Conservation (phyloP, 2,329 filamentous ascomycete species). For the Penicillium hordei region DNA sequence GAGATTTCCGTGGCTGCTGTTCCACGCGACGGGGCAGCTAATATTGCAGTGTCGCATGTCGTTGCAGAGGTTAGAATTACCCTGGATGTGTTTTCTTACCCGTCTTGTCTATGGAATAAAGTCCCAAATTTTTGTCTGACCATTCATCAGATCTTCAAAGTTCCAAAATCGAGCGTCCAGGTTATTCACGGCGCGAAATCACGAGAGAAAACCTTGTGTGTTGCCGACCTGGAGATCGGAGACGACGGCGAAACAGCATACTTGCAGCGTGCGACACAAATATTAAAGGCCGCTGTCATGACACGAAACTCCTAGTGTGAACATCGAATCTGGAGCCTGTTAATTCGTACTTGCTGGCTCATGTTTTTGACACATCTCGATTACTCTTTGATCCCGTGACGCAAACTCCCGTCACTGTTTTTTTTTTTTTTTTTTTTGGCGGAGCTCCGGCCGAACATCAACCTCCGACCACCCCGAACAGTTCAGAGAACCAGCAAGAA, state of each 20-base stretch:
- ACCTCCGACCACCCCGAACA: background rate
- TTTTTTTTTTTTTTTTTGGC: slow-evolving; percentile 1
- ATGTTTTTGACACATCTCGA: background rate
- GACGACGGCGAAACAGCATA: slow-evolving; percentile 34
- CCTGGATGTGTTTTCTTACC: background rate
- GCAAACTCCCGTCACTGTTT: slow-evolving; percentile 12
- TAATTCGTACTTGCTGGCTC: background rate
- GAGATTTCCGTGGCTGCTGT: slow-evolving; percentile 66
- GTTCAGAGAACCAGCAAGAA: background rate
- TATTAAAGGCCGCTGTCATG: slow-evolving; percentile 20
- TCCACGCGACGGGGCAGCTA: slow-evolving; percentile 66
- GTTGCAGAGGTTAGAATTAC: slow-evolving; percentile 56
- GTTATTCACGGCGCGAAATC: slow-evolving; percentile 65
- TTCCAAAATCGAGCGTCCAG: slow-evolving; percentile 64
- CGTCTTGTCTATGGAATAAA: background rate
- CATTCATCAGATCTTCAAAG: slow-evolving; percentile 51
- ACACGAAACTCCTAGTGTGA: slow-evolving; percentile 1
- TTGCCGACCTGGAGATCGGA: slow-evolving; percentile 31
- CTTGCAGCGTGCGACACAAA: slow-evolving; percentile 22
- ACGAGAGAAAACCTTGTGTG: slow-evolving; percentile 60
- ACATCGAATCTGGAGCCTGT: background rate
- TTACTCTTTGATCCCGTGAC: slow-evolving; percentile 21
- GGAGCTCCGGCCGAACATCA: slow-evolving; percentile 2
- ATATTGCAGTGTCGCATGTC: slow-evolving; percentile 63
- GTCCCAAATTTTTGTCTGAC: background rate